Conservation (phyloP, 73 alveolate genomes). For the Paramecium octaurelia region DNA sequence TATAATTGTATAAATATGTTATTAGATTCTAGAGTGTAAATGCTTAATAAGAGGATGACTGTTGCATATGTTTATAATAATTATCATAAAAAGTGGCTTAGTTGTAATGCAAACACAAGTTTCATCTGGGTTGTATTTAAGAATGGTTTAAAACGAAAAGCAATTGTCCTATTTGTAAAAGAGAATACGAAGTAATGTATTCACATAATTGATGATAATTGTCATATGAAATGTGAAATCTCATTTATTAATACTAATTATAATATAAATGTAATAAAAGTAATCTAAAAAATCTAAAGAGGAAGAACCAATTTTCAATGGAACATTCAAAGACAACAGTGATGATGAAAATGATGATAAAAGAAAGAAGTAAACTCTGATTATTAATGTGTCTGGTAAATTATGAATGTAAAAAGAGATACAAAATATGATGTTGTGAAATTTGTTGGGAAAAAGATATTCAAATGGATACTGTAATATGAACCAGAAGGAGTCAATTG, state of each 20-base stretch:
- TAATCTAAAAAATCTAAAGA: neutral
- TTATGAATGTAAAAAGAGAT: neutral
- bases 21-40: neutral
- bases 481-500: conserved; percentile 62
- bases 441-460: conserved; percentile 74
- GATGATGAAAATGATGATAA: neutral
- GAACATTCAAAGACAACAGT: neutral
- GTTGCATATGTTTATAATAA: neutral
- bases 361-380: conserved; percentile 32
- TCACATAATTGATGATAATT: neutral
- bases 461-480: conserved; percentile 60
- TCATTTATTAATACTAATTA: neutral
- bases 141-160: neutral
- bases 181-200: neutral
- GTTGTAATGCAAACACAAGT: neutral
- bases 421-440: conserved; percentile 76
- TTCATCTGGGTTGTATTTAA: neutral
- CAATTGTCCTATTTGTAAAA: neutral
- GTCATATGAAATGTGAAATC: neutral
- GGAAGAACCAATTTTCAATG: conserved; percentile 23
- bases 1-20: neutral
- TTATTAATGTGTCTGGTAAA: conserved; percentile 64
- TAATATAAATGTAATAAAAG: neutral
- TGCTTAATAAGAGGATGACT: neutral
- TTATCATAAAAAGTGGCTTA: neutral